Evolutionary conservation across 1,139 yeast genomes (phyloP), one percentile per base, ranked within the genome.

Genomic region (Saccharomyces hybrid): DNA sequence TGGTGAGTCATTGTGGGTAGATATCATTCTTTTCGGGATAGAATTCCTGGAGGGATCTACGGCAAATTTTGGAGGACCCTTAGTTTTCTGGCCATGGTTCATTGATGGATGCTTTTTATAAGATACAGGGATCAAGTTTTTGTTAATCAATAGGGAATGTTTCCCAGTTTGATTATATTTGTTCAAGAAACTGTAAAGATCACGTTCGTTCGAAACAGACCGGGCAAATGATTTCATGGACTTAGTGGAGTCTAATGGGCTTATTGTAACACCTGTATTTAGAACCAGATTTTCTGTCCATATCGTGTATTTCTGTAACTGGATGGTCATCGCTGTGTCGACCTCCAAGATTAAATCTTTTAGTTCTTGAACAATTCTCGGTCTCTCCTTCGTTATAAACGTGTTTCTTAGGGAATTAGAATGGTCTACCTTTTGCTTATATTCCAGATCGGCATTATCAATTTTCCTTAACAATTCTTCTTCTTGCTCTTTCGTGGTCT

Each of bases 291-390:
- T 88, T 70, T 93, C 98, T 55, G 84, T 81, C 78, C 90, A 86
- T 44, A 93, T 87, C 5, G 97, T 85, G 67, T 86, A 91, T 68
- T 90, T 89, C 64, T 88, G 95, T 56, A 93, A 75, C 70, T 91
- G 97, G 52, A 90, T 82, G 58, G 89, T 82, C 77, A 91, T 75
- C 11, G 97, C 97, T 52, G 88, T 82, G 70, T 93, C 98, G 70
- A 88, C 79, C 70, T 91, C 97, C 61, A 89, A 75, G 54, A 90
- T 84, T 60, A 89, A 75, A 67, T 88, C 85, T 67, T 85, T 87
- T 62, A 93, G 76, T 61, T 83, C 85, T 59, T 82, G 80, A 4
- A 90, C 83, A 51, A 82, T 81, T 57, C 80, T 83, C 9, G 98
- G 99, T 61, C 99, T 81, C 65, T 86, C 86, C 46, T 80, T 78